A percentile compares a stretch with the other conserved stretches of the same genome.
Conservation (phyloP, 768 basidiomycete genomes). For the Krasilnikovozyma curviuscula region DNA sequence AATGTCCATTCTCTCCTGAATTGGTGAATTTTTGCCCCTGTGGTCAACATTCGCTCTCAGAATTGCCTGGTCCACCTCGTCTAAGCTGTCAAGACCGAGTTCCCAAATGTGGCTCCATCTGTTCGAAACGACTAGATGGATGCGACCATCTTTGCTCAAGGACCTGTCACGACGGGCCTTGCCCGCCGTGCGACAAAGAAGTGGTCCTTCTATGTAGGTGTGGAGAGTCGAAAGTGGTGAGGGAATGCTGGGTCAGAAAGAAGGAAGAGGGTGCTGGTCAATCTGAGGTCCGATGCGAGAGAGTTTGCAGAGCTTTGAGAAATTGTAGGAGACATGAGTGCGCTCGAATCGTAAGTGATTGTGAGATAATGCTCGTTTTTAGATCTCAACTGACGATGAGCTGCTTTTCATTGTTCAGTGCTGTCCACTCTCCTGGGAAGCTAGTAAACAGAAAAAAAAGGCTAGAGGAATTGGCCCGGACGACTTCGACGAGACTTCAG, state of each 20-base stretch:
- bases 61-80: constrained; percentile 37
- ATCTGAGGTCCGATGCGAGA: constrained; percentile 55
- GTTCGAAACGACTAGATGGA: constrained; percentile 40
- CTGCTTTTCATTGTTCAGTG: constrained; percentile 28
- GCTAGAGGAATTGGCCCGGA: constrained; percentile 28
- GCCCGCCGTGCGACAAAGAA: constrained; percentile 54
- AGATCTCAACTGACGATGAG: not conserved
- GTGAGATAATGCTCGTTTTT: not conserved
- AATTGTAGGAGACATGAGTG: constrained; percentile 79
- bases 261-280: constrained; percentile 22
- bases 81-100: constrained; percentile 58
- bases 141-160: constrained; percentile 59
- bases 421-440: constrained; percentile 59
- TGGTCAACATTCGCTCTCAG: constrained; percentile 40
- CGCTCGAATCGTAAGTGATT: constrained; percentile 31
- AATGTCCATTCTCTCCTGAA: constrained; percentile 46
- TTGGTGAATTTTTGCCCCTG: constrained; percentile 62
- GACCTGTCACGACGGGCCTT: constrained; percentile 56
- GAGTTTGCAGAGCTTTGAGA: constrained; percentile 54
- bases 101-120: constrained; percentile 54
- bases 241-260: constrained; percentile 22
- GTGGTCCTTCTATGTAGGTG: constrained; percentile 71
- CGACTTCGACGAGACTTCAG: constrained; percentile 33
- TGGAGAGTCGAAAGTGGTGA: constrained; percentile 43
- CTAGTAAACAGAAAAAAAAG: constrained; percentile 44